Evolutionary conservation across 106 monocot genomes (phyloP).

Genomic region (Dioscorea zingiberensis): DNA sequence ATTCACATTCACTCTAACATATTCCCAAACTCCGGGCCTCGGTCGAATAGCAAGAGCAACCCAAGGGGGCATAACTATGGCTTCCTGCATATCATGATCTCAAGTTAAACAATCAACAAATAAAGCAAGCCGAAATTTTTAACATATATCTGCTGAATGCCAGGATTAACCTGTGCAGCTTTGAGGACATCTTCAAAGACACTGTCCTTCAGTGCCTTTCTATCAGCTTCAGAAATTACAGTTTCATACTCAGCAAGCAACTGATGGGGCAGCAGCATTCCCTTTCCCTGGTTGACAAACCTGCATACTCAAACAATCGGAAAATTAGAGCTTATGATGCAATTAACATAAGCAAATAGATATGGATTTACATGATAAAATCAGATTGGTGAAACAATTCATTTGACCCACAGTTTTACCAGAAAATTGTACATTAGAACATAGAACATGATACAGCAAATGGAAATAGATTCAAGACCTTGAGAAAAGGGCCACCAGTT

Average conservation of each 20-base stretch:
- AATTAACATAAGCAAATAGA: too few species aligned
- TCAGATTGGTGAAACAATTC: too few species aligned
- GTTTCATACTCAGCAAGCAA: constrained; percentile 54
- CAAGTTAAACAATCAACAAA: neutral
- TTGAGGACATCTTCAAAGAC: constrained; percentile 57
- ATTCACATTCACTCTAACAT: constrained; percentile 57
- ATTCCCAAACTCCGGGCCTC: constrained; percentile 88
- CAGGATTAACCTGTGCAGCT: constrained; percentile 49
- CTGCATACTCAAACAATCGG: constrained; percentile 24
- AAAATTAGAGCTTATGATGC: too few species aligned
- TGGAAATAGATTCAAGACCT: too few species aligned
- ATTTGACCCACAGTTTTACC: too few species aligned
- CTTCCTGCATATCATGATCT: constrained; percentile 51
- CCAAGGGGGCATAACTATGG: constrained; percentile 67
- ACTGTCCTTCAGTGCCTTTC: constrained; percentile 43
- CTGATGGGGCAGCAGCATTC: constrained; percentile 90
- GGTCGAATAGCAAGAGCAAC: constrained; percentile 85
- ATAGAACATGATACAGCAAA: too few species aligned
- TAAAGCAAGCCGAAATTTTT: neutral
- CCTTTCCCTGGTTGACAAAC: constrained; percentile 86
- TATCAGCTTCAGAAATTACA: constrained; percentile 41
- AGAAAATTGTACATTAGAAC: too few species aligned
- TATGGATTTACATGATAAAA: too few species aligned
- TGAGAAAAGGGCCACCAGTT: constrained; percentile 56
- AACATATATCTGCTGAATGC: neutral